A percentile compares a stretch with the other conserved stretches of the same genome.
Evolutionary conservation across 257 asterid species (phyloP).

Genomic region (Solanum paucissectum): DNA sequence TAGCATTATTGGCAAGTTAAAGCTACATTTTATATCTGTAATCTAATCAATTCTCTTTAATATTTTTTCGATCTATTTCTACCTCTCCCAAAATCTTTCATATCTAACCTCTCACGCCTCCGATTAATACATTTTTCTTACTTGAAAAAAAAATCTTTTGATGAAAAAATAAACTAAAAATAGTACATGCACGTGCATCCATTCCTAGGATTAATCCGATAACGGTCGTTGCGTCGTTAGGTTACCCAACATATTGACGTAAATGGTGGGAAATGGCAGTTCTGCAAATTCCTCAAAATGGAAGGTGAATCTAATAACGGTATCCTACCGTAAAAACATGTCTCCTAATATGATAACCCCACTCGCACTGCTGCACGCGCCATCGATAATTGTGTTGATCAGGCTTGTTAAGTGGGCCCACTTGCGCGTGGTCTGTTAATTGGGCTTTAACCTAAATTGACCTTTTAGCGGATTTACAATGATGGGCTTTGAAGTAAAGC

Average conservation of each 20-base stretch:
- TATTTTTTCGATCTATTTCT: too few species aligned
- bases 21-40: too few species aligned
- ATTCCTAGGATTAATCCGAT: neutral
- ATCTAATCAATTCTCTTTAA: too few species aligned
- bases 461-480: constrained; percentile 32
- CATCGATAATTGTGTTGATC: constrained; percentile 24
- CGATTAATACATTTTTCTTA: neutral
- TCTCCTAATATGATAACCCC: neutral
- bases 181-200: constrained; percentile 13
- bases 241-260: constrained; percentile 26
- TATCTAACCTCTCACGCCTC: rapidly evolving
- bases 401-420: constrained; percentile 17
- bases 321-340: constrained; percentile 18
- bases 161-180: neutral
- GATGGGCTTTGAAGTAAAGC: neutral
- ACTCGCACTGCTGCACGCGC: constrained; percentile 37
- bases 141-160: neutral
- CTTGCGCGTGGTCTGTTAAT: constrained; percentile 41
- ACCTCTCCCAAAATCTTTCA: too few species aligned
- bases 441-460: constrained; percentile 9
- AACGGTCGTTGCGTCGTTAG: neutral
- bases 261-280: constrained; percentile 14
- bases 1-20: too few species aligned
- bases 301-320: neutral
- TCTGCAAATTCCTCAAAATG: constrained; percentile 4